Percentiles rank a stretch among this genome's conserved stretches.
Evolutionary conservation across 768 basidiomycete genomes (phyloP).

Genomic region (Lentinus tigrinus): DNA sequence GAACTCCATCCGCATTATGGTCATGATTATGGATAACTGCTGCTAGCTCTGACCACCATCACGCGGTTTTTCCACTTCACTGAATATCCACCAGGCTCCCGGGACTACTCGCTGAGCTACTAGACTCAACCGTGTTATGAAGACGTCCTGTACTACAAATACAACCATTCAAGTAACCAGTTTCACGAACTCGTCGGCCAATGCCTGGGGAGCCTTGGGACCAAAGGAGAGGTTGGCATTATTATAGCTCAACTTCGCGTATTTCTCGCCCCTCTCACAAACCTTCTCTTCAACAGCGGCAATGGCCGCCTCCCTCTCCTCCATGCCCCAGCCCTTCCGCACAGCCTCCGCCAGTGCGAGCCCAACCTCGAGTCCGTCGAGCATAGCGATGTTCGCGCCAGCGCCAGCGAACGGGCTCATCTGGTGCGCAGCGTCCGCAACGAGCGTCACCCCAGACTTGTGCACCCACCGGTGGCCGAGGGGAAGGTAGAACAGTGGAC

Average conservation of each 20-base stretch:
- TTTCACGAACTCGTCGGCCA: neutral
- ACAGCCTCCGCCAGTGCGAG: slow-evolving; percentile 3
- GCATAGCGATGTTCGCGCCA: slow-evolving; percentile 37
- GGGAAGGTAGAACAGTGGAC: slow-evolving; percentile 15
- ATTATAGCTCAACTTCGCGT: neutral
- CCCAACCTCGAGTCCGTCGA: slow-evolving; percentile 23
- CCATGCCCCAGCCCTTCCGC: neutral
- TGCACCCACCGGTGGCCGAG: slow-evolving; percentile 12
- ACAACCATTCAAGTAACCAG: too few species aligned
- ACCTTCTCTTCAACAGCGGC: neutral
- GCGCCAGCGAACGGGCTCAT: slow-evolving; percentile 38
- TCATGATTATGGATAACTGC: too few species aligned
- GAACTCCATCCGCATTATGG: too few species aligned
- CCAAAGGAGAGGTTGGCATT: slow-evolving; percentile 8
- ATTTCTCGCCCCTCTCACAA: neutral
- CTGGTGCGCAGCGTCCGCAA: slow-evolving; percentile 35
- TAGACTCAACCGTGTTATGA: too few species aligned
- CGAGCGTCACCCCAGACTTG: slow-evolving; percentile 3
- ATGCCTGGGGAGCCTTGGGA: slow-evolving; percentile 3
- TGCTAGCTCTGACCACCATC: too few species aligned
- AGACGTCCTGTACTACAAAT: too few species aligned
- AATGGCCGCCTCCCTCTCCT: neutral
- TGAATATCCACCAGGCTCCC: too few species aligned
- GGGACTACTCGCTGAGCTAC: too few species aligned
- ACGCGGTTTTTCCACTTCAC: too few species aligned